These are phyloP conservation scores for Chlamydomonas applanata DNA, from an alignment of 139 green algal genomes.

Conservation along the genomic window DNA sequence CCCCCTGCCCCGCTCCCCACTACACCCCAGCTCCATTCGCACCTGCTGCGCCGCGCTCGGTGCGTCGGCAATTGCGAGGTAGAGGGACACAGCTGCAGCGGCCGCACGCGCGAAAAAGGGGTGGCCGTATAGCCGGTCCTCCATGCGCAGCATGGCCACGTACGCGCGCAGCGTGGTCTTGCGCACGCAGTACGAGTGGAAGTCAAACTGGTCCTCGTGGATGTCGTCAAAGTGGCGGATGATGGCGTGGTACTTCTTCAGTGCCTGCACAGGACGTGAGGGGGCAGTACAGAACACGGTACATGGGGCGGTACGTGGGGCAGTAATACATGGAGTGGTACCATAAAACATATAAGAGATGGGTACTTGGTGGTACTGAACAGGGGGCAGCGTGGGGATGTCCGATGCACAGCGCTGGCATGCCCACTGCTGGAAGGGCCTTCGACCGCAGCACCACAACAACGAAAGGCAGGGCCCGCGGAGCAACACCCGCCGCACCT, in stretches of 20 bases:
- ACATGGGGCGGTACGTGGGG: too few relatives aligned
- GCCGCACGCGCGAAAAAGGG: conserved; percentile 73
- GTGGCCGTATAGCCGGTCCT: conserved; percentile 77
- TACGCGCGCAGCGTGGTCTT: conserved; percentile 96
- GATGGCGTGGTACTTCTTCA: conserved; percentile 84
- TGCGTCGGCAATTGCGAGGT: conserved; percentile 71
- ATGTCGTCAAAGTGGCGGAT: conserved; percentile 87
- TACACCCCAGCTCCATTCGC: background rate
- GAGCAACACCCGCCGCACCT: too few relatives aligned
- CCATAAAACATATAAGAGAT: too few relatives aligned
- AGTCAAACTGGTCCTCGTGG: conserved; percentile 98
- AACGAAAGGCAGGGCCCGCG: too few relatives aligned
- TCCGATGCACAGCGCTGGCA: too few relatives aligned
- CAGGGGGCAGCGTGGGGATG: too few relatives aligned
- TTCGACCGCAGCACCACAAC: too few relatives aligned
- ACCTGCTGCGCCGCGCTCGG: conserved; percentile 21
- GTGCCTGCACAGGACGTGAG: conserved; percentile 51
- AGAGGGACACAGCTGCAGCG: conserved; percentile 64
- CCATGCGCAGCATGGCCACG: conserved; percentile 84
- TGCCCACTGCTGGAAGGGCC: too few relatives aligned
- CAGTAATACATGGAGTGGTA: too few relatives aligned
- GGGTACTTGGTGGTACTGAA: too few relatives aligned
- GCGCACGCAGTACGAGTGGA: conserved; percentile 89
- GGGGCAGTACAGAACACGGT: background rate
- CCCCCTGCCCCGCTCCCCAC: too few relatives aligned